Conservation (phyloP, 2,329 filamentous ascomycete species). For the Myrmaecium sp. region DNA sequence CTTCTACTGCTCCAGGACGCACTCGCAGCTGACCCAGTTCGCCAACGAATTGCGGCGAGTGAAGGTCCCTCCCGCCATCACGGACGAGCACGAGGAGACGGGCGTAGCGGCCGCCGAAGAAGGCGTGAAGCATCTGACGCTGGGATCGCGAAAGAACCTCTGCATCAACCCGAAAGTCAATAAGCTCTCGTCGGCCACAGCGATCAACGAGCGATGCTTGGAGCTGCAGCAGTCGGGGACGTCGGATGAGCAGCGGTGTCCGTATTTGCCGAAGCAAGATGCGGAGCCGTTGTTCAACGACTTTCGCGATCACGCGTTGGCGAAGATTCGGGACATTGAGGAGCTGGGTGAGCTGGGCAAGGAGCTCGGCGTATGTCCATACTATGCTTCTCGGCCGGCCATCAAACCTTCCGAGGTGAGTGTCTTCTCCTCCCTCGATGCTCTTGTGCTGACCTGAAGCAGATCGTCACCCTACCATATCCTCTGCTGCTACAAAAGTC, state of each 20-base stretch:
- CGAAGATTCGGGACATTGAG: constrained; percentile 82
- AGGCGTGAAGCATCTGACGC: constrained; percentile 59
- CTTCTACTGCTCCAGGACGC: constrained; percentile 82
- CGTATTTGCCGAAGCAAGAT: constrained; percentile 63
- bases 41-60: constrained; percentile 67
- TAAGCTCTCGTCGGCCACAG: constrained; percentile 49
- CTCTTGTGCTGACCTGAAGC: neutral
- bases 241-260: constrained; percentile 50
- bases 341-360: constrained; percentile 68
- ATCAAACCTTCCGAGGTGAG: constrained; percentile 60
- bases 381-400: constrained; percentile 81
- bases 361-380: constrained; percentile 70
- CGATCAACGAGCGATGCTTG: constrained; percentile 84
- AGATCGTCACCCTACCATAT: constrained; percentile 84
- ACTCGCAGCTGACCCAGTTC: constrained; percentile 83
- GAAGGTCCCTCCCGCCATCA: constrained; percentile 53
- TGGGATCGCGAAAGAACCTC: constrained; percentile 72
- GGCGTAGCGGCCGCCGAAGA: constrained; percentile 28
- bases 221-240: constrained; percentile 65
- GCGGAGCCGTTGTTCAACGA: constrained; percentile 53
- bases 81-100: constrained; percentile 12
- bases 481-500: constrained; percentile 74
- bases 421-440: neutral
- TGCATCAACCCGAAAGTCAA: constrained; percentile 81
- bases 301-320: constrained; percentile 72